Evolutionary conservation across 228 moss, liverwort and hornwort genomes (phyloP), one percentile per base, ranked within the genome.

Genomic region (Sphagnum magellanicum): DNA sequence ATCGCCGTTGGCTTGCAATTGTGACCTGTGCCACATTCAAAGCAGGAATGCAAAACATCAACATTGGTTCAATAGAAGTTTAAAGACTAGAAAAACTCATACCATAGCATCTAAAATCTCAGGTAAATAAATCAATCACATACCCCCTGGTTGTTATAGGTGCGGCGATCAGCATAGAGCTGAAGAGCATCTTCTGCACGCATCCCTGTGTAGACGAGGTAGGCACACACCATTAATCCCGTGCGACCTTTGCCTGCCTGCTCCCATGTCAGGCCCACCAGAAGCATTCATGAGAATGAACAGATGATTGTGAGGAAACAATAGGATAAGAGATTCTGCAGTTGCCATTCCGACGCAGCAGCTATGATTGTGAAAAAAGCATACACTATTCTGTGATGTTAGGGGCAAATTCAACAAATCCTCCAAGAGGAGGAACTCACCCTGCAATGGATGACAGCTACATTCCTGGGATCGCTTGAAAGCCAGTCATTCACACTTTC

Each of bases 221-320:
- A 86, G 16, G 82, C 48, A 68, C 86, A 79, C 49, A 82, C 78
- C 86, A 86, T 86, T 78, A 86, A 82, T 12, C 86, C 86, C 67
- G 86, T 86, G 63, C 86, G 79, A 32, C 86, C 86, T 60, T 86
- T 86, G 5, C 86, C 86, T 59, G 86, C 86, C 86, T 86, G 82
- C 66, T 48, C 64, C 64, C 64, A 50, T 6, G 64, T 13, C 64
- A 50, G 32, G 32, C 32, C 32, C 32, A 32, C 32, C 32, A 32
- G 32, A 32, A 32, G 32, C 32, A 32, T 32, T 32, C 32, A 32
- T 32, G 32, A 32, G 32, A 32, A 32, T 32, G 32, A 32, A 32
- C 32, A 32, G 32, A 32, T 32, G 32, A 32, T 32, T 32, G 32
- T 32, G 32, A 32, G 32, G 32, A 32, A 32, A 32, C 32, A 32